Evolutionary conservation across 2,329 filamentous ascomycete genomes (phyloP).

Genomic region (Ascochyta lentis): DNA sequence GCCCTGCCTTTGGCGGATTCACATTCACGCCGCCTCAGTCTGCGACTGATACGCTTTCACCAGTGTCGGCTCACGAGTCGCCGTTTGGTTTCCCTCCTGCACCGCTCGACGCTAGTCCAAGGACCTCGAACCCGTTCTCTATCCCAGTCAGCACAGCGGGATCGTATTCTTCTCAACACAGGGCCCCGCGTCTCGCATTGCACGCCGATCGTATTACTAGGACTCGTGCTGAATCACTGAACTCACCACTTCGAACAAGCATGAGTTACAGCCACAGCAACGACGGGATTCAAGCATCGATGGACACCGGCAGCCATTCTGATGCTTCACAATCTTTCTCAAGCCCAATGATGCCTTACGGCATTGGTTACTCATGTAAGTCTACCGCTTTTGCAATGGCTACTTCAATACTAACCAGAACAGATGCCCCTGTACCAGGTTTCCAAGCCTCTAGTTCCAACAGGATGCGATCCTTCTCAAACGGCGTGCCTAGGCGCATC

Average conservation of each 20-base stretch:
- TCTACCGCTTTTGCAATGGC: not conserved
- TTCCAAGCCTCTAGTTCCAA: constrained; percentile 48
- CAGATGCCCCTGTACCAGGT: constrained; percentile 49
- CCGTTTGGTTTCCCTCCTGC: constrained; percentile 50
- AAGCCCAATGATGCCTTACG: constrained; percentile 48
- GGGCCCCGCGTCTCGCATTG: constrained; percentile 52
- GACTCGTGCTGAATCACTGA: constrained; percentile 51
- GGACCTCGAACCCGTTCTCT: constrained; percentile 50
- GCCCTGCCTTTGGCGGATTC: constrained; percentile 70
- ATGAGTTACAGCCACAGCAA: constrained; percentile 51
- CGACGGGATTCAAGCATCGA: constrained; percentile 35
- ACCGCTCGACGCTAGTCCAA: constrained; percentile 45
- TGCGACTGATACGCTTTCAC: constrained; percentile 49
- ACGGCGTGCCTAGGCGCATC: constrained; percentile 48
- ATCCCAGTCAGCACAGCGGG: constrained; percentile 43
- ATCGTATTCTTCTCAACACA: constrained; percentile 48
- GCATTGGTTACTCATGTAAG: constrained; percentile 49
- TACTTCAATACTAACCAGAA: constrained; percentile 20
- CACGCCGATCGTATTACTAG: constrained; percentile 53
- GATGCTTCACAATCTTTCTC: constrained; percentile 39
- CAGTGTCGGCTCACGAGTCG: constrained; percentile 52
- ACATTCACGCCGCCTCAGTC: constrained; percentile 66
- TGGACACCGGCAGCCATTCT: constrained; percentile 32
- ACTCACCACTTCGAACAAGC: constrained; percentile 55
- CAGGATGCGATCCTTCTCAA: constrained; percentile 51